Evolutionary conservation across 2,329 filamentous ascomycete genomes (phyloP), one percentile per base, ranked within the genome.

Genomic region (Cladosporium sp.): DNA sequence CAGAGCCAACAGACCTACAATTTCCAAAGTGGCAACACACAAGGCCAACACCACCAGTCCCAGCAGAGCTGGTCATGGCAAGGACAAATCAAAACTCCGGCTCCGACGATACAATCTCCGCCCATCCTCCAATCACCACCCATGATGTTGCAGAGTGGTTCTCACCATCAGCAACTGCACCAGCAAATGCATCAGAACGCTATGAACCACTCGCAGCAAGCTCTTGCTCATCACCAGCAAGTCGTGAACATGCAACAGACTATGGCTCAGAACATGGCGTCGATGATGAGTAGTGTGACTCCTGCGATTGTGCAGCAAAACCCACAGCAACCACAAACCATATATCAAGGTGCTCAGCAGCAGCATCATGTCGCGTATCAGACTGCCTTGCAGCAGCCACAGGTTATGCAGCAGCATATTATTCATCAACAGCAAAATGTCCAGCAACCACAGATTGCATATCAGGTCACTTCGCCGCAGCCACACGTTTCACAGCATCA

Each of bases 21-120:
- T 32, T 57, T 45, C 45, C 6, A 24, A 17, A 24, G 42, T 25
- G 37, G 55, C 22, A 57, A 44, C 32, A 36, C 36, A 0, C 55
- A 56, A 34, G 42, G 40, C 2, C 34, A 39, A 9, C 42, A 50
- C 25, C 25, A 51, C 20, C 37, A 50, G 8, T 50, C 45, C 7
- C 55, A 51, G n/a, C 55, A 57, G 19, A 57, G 35, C 12, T 57
- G 55, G 45, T 55, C 51, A 28, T 47, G 40, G 39, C 51, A 55
- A 24, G 25, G 28, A 5, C 25, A 45, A 15, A 47, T 12, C 17
- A 12, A 19, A 3, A 28, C 19, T n/a, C 49, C 36, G 13, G n/a
- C 19, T 17, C 45, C 45, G 19, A n/a, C 25, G n/a, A 42, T 39
- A 15, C 49, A 53, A 32, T n/a, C 36, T 19, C 37, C 22, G 15